Evolutionary conservation across 805 yeast species (phyloP).

Genomic region (Dipodascus geniculatus): DNA sequence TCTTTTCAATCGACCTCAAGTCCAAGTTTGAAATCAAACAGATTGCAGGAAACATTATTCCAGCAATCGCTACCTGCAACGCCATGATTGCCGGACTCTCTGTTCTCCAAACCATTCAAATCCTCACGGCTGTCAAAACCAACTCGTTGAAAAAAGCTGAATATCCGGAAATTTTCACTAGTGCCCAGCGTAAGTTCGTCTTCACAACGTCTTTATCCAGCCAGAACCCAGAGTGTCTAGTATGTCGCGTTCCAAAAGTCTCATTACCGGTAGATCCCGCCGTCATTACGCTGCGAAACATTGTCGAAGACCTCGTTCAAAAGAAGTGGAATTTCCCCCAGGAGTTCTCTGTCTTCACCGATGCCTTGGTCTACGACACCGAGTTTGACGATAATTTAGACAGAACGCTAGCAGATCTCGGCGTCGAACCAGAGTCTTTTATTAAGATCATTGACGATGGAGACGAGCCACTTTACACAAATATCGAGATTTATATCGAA

Average conservation of each 20-base stretch:
- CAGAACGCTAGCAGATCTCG: constrained; percentile 37
- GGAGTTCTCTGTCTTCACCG: constrained; percentile 44
- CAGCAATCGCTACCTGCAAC: constrained; percentile 96
- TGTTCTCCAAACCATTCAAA: constrained; percentile 56
- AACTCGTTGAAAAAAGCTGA: neutral
- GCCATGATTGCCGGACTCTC: constrained; percentile 91
- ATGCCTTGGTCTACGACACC: constrained; percentile 62
- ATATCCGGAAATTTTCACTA: neutral
- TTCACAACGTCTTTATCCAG: constrained; percentile 45
- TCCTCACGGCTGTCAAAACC: constrained; percentile 23
- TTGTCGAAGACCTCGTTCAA: constrained; percentile 38
- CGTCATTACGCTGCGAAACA: constrained; percentile 32
- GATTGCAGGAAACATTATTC: constrained; percentile 95
- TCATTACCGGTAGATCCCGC: constrained; percentile 18
- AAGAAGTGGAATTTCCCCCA: constrained; percentile 44
- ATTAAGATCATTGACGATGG: constrained; percentile 71
- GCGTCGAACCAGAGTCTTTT: constrained; percentile 48
- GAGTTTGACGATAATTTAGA: constrained; percentile 76
- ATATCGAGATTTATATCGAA: neutral
- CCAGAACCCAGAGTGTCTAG: constrained; percentile 58
- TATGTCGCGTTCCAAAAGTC: constrained; percentile 27
- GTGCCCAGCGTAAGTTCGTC: constrained; percentile 27
- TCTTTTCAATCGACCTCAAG: constrained; percentile 59
- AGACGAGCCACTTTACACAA: constrained; percentile 22
- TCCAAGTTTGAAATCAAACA: constrained; percentile 79